Evolutionary conservation across 2,329 filamentous ascomycete species (phyloP).

Genomic region (Diaporthe velutina): DNA sequence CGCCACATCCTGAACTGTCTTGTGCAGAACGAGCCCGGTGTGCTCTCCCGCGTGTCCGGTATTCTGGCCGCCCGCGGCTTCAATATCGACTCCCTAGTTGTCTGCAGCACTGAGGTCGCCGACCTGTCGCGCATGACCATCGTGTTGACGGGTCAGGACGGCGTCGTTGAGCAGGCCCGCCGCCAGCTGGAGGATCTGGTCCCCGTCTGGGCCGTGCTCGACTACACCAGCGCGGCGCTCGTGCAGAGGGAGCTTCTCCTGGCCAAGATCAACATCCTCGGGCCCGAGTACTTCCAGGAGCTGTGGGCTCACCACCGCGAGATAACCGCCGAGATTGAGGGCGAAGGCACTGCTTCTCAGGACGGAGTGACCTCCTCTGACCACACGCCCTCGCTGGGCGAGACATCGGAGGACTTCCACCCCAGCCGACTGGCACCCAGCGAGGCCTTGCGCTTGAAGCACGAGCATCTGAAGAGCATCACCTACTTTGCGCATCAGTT

Average conservation of each 20-base stretch:
- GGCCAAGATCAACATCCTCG: constrained; percentile 96
- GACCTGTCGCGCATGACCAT: constrained; percentile 99
- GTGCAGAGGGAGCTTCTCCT: constrained; percentile 96
- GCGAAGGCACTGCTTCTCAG: constrained; percentile 53
- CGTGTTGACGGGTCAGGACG: constrained; percentile 94
- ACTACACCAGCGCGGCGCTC: constrained; percentile 92
- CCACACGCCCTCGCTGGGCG: constrained; percentile 55
- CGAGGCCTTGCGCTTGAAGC: constrained; percentile 94
- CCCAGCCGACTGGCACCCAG: constrained; percentile 87
- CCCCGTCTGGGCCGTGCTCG: constrained; percentile 97
- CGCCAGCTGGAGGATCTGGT: constrained; percentile 96
- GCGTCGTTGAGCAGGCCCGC: constrained; percentile 96
- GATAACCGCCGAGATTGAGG: constrained; percentile 69
- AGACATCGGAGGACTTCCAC: constrained; percentile 80
- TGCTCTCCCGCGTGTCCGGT: constrained; percentile 94
- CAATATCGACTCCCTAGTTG: constrained; percentile 98
- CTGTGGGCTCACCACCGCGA: constrained; percentile 95
- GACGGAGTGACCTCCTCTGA: constrained; percentile 49
- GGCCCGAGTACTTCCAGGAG: constrained; percentile 98
- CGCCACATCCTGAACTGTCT: constrained; percentile 98
- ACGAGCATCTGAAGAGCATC: constrained; percentile 96
- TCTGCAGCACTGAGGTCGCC: constrained; percentile 97
- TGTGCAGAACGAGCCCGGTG: constrained; percentile 98
- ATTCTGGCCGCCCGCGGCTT: constrained; percentile 96
- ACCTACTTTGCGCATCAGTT: constrained; percentile 98